These are phyloP conservation scores for Arthrobotrys megalospora DNA, from an alignment of 2,329 filamentous ascomycete genomes.

Conservation along the genomic window DNA sequence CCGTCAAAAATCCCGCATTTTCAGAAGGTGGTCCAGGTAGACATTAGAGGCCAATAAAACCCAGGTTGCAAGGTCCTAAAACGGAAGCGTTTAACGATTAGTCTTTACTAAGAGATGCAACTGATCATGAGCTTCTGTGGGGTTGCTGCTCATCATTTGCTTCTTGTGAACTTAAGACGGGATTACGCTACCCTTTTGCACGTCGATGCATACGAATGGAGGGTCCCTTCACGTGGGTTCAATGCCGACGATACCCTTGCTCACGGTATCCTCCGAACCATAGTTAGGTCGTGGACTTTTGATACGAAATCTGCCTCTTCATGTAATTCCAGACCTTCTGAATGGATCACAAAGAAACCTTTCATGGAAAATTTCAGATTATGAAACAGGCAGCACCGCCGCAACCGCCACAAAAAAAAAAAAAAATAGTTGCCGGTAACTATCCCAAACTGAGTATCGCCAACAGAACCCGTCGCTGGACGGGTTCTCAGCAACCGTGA, in stretches of 20 bases:
- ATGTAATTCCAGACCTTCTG: too few relatives aligned
- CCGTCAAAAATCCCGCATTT: constrained; percentile 55
- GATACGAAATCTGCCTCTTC: not conserved
- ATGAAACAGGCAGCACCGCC: constrained; percentile 7
- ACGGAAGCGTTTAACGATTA: constrained; percentile 43
- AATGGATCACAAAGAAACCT: not conserved
- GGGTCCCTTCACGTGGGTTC: constrained; percentile 14
- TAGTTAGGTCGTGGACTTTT: not conserved
- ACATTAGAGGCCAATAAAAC: constrained; percentile 18
- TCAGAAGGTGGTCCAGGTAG: constrained; percentile 24
- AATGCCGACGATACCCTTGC: constrained; percentile 18
- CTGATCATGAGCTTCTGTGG: constrained; percentile 13
- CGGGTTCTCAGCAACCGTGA: constrained; percentile 16
- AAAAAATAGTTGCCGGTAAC: not conserved
- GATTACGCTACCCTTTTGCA: constrained; percentile 26
- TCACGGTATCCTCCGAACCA: constrained; percentile 1
- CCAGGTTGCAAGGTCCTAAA: constrained; percentile 24
- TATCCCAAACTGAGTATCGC: not conserved
- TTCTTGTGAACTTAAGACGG: constrained; percentile 14
- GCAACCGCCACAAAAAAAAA: constrained; percentile 2
- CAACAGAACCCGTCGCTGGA: constrained; percentile 15
- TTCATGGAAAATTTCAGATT: not conserved
- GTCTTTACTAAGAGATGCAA: constrained; percentile 6
- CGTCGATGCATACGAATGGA: not conserved
- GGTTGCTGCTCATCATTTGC: constrained; percentile 29